Base-by-base conservation (phyloP, 1,284 basidiomycete genomes). In the Melampsora abietis-canadensis region DNA sequence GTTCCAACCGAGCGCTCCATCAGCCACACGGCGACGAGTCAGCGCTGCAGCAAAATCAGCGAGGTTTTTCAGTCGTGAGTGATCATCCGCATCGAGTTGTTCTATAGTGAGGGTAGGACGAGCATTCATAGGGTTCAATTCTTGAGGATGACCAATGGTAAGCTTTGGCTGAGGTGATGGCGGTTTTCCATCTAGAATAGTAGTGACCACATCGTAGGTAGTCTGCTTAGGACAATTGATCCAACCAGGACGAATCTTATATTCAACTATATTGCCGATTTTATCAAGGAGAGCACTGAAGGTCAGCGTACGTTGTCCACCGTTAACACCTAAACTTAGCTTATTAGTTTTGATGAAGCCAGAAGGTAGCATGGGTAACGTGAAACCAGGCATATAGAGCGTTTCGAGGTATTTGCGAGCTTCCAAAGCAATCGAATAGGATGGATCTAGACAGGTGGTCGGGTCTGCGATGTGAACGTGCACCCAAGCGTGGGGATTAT, bases 401-500 rank as follows among this genome's bases (percentile, higher is more conserved):
- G 88, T 86, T 63, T 85, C 82, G 0, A 83, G 83, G 69, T 84
- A 83, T 48, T 83, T 81, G 12, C 85, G 83, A 0, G 92, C 92
- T 3, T 83, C 79, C 40, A 85, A 82, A 0, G 88, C 85, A 0
- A 92, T 80, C 1, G 83, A 77, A 80, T 93, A 88, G 0, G 85
- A 85, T 0, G 88, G 89, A 19, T 88, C 87, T n/a, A 99, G 84
- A 75, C 89, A 80, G 1, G 89, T 84, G 0, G 92, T 94, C 0
- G 95, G 94, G 81, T 99, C 95, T 8, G 96, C 95, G 70, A 99
- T 86, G 80, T 98, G 95, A 21, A 91, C 85, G 79, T 98, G 95
- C 17, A 96, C 80, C 96, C 96, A 98, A 67, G 77, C 84, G 79
- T 75, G 84, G 84, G 19, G n/a, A 12, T 37, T 34, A 27, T 46